Base-by-base conservation (phyloP, 2,329 filamentous ascomycete species). In the Knoxdaviesia capensis region DNA sequence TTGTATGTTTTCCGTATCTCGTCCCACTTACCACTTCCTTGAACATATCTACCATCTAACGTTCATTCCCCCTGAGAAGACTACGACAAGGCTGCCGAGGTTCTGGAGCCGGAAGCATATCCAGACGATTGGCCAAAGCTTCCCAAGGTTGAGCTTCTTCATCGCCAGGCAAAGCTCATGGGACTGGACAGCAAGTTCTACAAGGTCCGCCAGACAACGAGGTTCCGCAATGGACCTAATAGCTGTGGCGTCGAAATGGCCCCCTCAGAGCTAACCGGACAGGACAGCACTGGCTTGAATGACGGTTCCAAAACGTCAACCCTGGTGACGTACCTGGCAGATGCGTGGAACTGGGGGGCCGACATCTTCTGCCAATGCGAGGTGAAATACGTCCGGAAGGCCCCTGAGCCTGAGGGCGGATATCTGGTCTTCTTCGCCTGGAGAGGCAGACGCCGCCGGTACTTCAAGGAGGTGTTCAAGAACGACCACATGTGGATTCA, bases 281-380 rank as follows among this genome's bases (percentile, higher is more conserved):
- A 77, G 53, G 77, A 81, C 48, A 57, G 55, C 35, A 79, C 74
- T 0, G 77, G 76, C 1, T 49, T 77, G 44, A 80, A 81, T 48
- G 77, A 81, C 52, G 74, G 74, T 2, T 78, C 72, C 31, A 80
- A 80, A 55, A 78, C 67, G 11, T 76, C 69, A 7, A 78, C 71
- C 0, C 60, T 75, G 1, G 72, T 77, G 34, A 81, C 76, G 0
- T 81, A 81, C 49, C 58, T 81, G 6, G 65, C 71, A 6, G 77
- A 81, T 53, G 75, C 77, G 2, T 80, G 75, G 76, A 77, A 79
- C 50, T 77, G 74, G 73, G 77, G 76, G 6, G 73, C 77, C 8
- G 75, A 81, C 50, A 71, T 81, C 55, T 81, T 81, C 47, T 81
- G 77, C 54, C 68, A 75, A 49, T 75, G 74, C 46, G 74, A 81